phyloP scores from a whole-genome alignment of 2,329 filamentous ascomycete genomes.

The Talaromyces verruculosus region DNA sequence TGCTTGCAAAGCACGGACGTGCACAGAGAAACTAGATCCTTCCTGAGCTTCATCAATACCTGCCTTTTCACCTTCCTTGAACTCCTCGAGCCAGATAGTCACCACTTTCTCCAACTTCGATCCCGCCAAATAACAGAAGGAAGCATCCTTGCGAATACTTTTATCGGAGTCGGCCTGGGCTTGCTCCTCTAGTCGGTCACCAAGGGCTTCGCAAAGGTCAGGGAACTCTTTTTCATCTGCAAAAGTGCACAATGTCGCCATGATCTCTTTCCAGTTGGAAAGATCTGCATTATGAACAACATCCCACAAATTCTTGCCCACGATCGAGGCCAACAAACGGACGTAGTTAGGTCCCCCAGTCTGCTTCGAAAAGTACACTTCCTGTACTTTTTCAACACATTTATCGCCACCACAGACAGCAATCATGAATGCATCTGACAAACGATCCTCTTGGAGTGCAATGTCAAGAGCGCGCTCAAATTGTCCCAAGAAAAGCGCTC shows the following conservation, averaged over 20 bases:
- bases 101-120: constrained; percentile 98
- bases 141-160: constrained; percentile 75
- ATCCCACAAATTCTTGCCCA: constrained; percentile 97
- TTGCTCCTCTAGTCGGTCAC: constrained; percentile 80
- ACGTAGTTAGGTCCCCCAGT: constrained; percentile 85
- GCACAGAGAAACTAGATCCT: constrained; percentile 86
- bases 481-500: constrained; percentile 81
- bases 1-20: constrained; percentile 81
- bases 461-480: constrained; percentile 88
- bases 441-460: constrained; percentile 80
- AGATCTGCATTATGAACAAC: constrained; percentile 95
- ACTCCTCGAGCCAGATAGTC: constrained; percentile 85
- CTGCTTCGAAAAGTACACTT: constrained; percentile 83
- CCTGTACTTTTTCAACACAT: constrained; percentile 89
- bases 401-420: constrained; percentile 94
- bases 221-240: constrained; percentile 88
- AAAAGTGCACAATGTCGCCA: constrained; percentile 94
- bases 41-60: constrained; percentile 67
- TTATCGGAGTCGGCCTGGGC: constrained; percentile 56
- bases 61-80: constrained; percentile 78
- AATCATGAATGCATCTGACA: constrained; percentile 97
- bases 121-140: constrained; percentile 93
- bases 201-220: constrained; percentile 90
- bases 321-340: constrained; percentile 83
- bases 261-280: constrained; percentile 92